Evolutionary conservation across 495 filamentous ascomycete genomes (phyloP).

Genomic region (Hypoxylon fragiforme): DNA sequence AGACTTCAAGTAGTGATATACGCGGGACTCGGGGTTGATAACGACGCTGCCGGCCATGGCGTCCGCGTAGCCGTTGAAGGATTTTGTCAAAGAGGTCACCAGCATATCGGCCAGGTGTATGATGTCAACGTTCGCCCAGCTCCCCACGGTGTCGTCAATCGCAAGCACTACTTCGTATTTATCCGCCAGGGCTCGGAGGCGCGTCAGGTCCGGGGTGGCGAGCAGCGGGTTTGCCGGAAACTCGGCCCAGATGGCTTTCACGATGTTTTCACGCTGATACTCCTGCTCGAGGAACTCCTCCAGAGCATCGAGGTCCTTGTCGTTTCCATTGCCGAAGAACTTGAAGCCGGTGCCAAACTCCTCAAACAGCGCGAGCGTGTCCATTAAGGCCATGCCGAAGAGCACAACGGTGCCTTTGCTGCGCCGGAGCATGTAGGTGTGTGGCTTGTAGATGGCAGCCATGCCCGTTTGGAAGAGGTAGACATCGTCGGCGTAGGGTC

Average conservation of each 20-base stretch:
- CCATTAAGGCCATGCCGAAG: conserved; percentile 42
- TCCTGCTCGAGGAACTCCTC: neutral
- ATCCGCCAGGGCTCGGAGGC: neutral
- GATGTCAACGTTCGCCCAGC: neutral
- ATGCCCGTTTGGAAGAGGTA: conserved; percentile 53
- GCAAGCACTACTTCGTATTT: neutral
- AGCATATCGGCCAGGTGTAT: neutral
- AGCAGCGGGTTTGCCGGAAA: neutral
- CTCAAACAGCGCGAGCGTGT: neutral
- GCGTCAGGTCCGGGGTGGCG: neutral
- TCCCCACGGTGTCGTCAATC: neutral
- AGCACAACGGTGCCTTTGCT: conserved; percentile 30
- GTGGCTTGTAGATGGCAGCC: conserved; percentile 41
- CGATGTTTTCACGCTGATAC: neutral
- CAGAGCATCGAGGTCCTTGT: neutral
- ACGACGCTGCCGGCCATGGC: neutral
- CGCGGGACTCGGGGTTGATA: neutral
- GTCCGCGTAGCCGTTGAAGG: neutral
- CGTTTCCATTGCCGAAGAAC: neutral
- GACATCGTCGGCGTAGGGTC: conserved; percentile 41
- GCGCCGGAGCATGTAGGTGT: conserved; percentile 23
- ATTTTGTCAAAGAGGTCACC: neutral
- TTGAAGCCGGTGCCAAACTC: neutral
- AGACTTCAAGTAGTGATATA: neutral
- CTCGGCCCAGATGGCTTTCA: neutral